These are phyloP conservation scores for Paragyromitra xinjiangensis DNA, from an alignment of 495 filamentous ascomycete species.

Conservation along the genomic window DNA sequence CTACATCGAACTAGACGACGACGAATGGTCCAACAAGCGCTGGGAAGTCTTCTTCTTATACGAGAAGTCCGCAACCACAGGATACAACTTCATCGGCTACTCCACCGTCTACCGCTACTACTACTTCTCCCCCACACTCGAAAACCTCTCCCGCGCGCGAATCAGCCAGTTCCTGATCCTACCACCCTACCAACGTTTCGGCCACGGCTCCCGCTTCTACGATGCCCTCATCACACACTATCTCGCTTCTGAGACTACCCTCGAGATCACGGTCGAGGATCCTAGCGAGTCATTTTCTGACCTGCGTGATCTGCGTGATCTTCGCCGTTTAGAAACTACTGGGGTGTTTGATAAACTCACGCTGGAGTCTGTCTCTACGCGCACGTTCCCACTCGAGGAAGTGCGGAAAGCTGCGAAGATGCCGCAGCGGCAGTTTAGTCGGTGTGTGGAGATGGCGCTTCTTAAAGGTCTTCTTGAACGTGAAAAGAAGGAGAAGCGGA, in stretches of 20 bases:
- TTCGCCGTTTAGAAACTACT: conserved; percentile 69
- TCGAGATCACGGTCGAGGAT: conserved; percentile 93
- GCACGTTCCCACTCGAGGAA: conserved; percentile 62
- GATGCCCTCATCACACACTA: conserved; percentile 72
- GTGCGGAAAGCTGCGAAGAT: conserved; percentile 78
- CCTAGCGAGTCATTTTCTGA: conserved; percentile 95
- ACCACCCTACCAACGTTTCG: conserved; percentile 81
- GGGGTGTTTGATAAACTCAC: conserved; percentile 65
- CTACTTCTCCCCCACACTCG: conserved; percentile 62
- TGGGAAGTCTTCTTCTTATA: conserved; percentile 92
- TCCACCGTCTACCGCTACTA: conserved; percentile 89
- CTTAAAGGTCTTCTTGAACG: conserved; percentile 61
- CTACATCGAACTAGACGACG: conserved; percentile 74
- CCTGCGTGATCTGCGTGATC: conserved; percentile 83
- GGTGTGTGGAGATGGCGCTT: conserved; percentile 88
- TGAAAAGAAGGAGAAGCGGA: conserved; percentile 41
- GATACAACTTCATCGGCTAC: conserved; percentile 60
- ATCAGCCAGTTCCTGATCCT: conserved; percentile 96
- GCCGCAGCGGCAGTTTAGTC: conserved; percentile 82
- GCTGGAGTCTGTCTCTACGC: conserved; percentile 56
- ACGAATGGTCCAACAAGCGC: conserved; percentile 74
- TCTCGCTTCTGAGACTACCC: conserved; percentile 68
- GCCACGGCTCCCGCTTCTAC: conserved; percentile 84
- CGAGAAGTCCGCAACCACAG: conserved; percentile 65
- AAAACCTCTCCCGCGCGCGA: conserved; percentile 68